These are phyloP conservation scores for Exophiala sp. DNA, from an alignment of 2,329 filamentous ascomycete species.

Conservation along the genomic window DNA sequence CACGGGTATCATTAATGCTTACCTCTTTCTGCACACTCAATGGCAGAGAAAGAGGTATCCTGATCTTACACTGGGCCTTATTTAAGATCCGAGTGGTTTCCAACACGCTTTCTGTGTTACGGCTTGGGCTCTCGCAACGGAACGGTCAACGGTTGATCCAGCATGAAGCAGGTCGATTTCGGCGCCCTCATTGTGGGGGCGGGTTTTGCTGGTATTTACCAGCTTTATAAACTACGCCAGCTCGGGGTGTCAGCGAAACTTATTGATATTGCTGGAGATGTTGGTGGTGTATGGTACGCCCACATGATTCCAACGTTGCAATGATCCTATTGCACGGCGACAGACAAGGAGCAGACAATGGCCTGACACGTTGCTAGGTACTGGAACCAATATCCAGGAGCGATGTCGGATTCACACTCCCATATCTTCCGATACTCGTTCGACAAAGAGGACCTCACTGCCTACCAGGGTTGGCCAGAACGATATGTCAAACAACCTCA, in stretches of 20 bases:
- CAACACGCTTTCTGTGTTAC: too few relatives aligned
- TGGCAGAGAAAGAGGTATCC: too few relatives aligned
- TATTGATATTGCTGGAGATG: slow-evolving; percentile 51
- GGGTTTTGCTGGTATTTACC: slow-evolving; percentile 44
- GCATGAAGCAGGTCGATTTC: too few relatives aligned
- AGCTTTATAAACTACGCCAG: slow-evolving; percentile 51
- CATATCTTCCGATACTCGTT: slow-evolving; percentile 6
- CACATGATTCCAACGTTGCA: slow-evolving; percentile 28
- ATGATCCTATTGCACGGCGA: background rate
- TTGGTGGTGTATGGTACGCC: slow-evolving; percentile 37
- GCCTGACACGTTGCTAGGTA: background rate
- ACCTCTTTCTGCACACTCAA: too few relatives aligned
- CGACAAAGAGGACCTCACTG: slow-evolving; percentile 14
- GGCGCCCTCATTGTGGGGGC: slow-evolving; percentile 29
- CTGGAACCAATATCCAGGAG: slow-evolving; percentile 34
- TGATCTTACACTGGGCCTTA: too few relatives aligned
- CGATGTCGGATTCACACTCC: slow-evolving; percentile 10
- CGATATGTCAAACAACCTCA: slow-evolving; percentile 32
- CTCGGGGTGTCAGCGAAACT: slow-evolving; percentile 47
- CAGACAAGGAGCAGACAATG: background rate
- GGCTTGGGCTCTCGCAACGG: too few relatives aligned
- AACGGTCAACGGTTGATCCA: too few relatives aligned
- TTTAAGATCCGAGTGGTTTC: too few relatives aligned
- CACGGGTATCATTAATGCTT: too few relatives aligned
- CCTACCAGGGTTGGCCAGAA: slow-evolving; percentile 16